Evolutionary conservation across 2,329 filamentous ascomycete species (phyloP).

Genomic region (Fusarium sp.): DNA sequence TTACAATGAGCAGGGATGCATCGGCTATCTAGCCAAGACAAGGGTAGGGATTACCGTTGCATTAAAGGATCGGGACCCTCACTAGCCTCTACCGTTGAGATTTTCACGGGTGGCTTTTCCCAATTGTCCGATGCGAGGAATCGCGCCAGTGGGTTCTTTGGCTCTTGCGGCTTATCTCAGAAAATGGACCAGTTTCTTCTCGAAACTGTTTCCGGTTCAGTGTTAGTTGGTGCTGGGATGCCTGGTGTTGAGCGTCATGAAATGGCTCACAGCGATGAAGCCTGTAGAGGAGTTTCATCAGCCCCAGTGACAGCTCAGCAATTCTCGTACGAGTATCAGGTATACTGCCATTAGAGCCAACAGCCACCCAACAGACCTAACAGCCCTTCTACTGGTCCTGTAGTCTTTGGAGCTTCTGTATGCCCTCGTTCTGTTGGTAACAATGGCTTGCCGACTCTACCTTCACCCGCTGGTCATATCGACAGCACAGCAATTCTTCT

Average conservation of each 20-base stretch:
- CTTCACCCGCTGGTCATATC: slow-evolving; percentile 33
- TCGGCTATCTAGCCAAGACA: slow-evolving; percentile 3
- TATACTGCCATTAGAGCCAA: not conserved
- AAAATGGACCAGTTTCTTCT: not conserved
- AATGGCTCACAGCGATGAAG: not conserved
- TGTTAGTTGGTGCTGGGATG: not conserved
- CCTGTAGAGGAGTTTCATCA: not conserved
- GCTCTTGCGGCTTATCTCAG: slow-evolving; percentile 7
- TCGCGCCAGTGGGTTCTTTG: not conserved
- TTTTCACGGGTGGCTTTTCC: not conserved
- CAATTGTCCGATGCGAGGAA: not conserved
- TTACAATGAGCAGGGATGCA: not conserved
- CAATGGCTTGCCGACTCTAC: slow-evolving; percentile 29
- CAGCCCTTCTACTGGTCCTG: not conserved
- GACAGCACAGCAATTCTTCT: slow-evolving; percentile 35
- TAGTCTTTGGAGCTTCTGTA: not conserved
- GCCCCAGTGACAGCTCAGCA: not conserved
- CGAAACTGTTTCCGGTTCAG: not conserved
- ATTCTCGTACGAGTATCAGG: not conserved
- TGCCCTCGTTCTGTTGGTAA: not conserved
- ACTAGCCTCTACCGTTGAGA: not conserved
- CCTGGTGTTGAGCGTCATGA: not conserved
- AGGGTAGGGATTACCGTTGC: not conserved
- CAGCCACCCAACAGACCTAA: not conserved
- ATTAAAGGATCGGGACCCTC: slow-evolving; percentile 2